phyloP scores from a whole-genome alignment of 257 asterid species.

The Solanum tarapatanum region DNA sequence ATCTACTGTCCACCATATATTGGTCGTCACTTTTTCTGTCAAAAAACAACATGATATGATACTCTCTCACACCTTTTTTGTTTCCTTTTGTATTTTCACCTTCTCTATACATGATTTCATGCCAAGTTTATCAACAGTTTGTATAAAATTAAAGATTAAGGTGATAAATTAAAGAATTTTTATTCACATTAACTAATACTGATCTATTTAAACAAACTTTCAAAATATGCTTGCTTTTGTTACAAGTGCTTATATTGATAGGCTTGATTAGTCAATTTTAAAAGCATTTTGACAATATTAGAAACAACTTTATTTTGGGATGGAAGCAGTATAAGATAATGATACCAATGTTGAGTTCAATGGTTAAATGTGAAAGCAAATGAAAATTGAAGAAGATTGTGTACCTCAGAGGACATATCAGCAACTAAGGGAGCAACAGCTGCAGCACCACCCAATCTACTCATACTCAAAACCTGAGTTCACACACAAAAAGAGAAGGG shows the following conservation, averaged over 20 bases:
- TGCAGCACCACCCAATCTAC: conserved; percentile 89
- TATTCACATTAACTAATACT: no score
- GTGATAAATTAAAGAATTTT: neutral
- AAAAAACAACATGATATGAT: neutral
- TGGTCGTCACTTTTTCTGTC: neutral
- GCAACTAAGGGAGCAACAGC: conserved; percentile 65
- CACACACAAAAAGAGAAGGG: neutral
- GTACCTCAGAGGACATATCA: conserved; percentile 72
- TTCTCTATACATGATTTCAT: neutral
- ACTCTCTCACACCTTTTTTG: neutral
- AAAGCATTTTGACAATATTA: neutral
- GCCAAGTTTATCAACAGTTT: neutral
- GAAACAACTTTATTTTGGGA: neutral
- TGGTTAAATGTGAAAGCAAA: neutral
- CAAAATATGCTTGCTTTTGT: neutral
- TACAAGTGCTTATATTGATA: neutral
- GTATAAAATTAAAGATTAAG: neutral
- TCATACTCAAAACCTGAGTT: conserved; percentile 80
- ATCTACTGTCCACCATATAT: neutral
- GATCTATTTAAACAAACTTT: neutral
- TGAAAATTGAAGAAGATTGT: neutral
- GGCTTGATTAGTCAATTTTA: neutral
- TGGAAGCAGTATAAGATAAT: no score
- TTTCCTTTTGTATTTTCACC: neutral
- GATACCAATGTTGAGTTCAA: neutral